These are phyloP conservation scores for Xylariomycetidae sp. DNA, from an alignment of 2,329 filamentous ascomycete genomes.

Conservation along the genomic window DNA sequence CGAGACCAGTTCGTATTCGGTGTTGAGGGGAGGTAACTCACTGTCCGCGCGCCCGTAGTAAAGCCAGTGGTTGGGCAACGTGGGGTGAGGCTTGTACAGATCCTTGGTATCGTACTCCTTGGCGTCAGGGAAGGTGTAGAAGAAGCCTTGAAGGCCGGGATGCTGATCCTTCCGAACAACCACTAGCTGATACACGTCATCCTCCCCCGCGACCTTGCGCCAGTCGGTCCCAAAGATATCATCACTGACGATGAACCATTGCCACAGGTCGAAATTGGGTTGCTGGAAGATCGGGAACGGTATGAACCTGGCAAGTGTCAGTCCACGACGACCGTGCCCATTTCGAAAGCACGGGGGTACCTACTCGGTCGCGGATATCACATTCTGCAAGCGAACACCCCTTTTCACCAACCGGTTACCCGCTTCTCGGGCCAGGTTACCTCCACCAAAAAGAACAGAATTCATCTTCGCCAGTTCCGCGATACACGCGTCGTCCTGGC, in stretches of 20 bases:
- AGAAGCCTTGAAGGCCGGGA: conserved; percentile 24
- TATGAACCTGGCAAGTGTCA: conserved; percentile 23
- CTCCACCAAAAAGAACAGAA: conserved; percentile 31
- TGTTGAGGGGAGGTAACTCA: conserved; percentile 5
- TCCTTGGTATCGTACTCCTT: conserved; percentile 39
- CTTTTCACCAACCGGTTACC: conserved; percentile 32
- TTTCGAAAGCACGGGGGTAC: conserved; percentile 5
- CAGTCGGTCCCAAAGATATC: conserved; percentile 37
- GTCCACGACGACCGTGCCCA: neutral
- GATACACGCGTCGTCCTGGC: conserved; percentile 25
- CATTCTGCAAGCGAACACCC: conserved; percentile 30
- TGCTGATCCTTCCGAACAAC: conserved; percentile 31
- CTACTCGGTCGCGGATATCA: conserved; percentile 38
- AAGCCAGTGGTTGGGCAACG: conserved; percentile 30
- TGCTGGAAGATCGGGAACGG: conserved; percentile 31
- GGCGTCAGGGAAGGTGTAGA: conserved; percentile 24
- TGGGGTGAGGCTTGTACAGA: conserved; percentile 35
- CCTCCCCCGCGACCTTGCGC: conserved; percentile 25
- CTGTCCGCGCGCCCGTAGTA: conserved; percentile 34
- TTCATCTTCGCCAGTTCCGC: conserved; percentile 28
- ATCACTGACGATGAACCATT: conserved; percentile 36
- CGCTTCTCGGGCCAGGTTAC: conserved; percentile 30
- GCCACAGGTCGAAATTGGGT: conserved; percentile 30
- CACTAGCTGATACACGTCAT: conserved; percentile 32
- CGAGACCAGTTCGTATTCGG: neutral